These are phyloP conservation scores for Ensete glaucum DNA, from an alignment of 176 grass and related monocot species.

Conservation along the genomic window DNA sequence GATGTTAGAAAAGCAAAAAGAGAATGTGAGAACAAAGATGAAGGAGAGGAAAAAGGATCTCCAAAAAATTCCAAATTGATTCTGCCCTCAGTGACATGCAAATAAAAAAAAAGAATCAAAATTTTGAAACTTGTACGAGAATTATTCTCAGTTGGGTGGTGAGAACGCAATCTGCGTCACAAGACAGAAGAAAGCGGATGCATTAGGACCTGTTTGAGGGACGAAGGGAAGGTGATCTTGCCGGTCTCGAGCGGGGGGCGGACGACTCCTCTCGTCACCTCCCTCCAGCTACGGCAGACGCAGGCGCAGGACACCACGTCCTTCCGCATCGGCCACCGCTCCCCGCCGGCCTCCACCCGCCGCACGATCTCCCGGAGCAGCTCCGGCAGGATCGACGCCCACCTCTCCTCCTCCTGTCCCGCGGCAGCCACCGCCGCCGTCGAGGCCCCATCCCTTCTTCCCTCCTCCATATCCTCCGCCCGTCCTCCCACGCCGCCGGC, in stretches of 20 bases:
- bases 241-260: conserved; percentile 47
- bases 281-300: conserved; percentile 66
- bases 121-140: too few relatives aligned
- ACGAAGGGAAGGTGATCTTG: conserved; percentile 79
- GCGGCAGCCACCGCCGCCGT: too few relatives aligned
- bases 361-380: background rate
- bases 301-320: conserved; percentile 24
- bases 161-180: too few relatives aligned
- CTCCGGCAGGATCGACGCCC: background rate
- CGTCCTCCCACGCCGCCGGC: too few relatives aligned
- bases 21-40: background rate
- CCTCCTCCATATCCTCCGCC: too few relatives aligned
- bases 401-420: background rate
- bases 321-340: background rate
- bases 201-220: conserved; percentile 61
- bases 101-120: too few relatives aligned
- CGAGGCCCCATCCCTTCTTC: too few relatives aligned
- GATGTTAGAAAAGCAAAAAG: too few relatives aligned
- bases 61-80: background rate
- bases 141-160: too few relatives aligned
- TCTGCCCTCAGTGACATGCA: too few relatives aligned
- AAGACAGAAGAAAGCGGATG: too few relatives aligned
- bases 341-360: background rate
- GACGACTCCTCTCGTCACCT: conserved; percentile 41
- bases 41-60: background rate